These are phyloP conservation scores for Fraxinus americana DNA, from an alignment of 257 asterid genomes.

Conservation along the genomic window DNA sequence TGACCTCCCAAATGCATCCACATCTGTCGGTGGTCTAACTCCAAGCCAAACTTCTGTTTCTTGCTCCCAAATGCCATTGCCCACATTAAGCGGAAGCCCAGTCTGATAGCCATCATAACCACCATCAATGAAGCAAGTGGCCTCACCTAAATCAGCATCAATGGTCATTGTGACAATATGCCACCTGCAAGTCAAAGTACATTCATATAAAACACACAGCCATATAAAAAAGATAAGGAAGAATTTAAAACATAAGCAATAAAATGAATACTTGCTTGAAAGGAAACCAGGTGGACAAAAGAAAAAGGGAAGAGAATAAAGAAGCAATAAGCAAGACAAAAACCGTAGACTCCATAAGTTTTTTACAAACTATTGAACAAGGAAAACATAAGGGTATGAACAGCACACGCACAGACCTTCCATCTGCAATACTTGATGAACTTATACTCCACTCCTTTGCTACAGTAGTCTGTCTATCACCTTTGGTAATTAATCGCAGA, in stretches of 20 bases:
- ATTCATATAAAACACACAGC: constrained; percentile 13
- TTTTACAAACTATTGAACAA: neutral
- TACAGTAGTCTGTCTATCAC: constrained; percentile 86
- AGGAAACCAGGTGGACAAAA: constrained; percentile 1
- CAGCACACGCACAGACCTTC: constrained; percentile 60
- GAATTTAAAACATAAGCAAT: neutral
- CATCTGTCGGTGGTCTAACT: constrained; percentile 84
- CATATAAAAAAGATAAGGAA: constrained; percentile 9
- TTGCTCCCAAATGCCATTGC: constrained; percentile 84
- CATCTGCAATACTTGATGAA: constrained; percentile 92
- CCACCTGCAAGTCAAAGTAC: constrained; percentile 65
- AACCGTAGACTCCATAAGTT: neutral
- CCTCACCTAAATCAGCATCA: constrained; percentile 94
- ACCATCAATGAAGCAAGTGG: constrained; percentile 93
- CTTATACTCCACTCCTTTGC: constrained; percentile 97
- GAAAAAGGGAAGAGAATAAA: neutral
- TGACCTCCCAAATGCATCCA: constrained; percentile 98
- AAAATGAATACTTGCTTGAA: neutral
- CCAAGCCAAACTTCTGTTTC: constrained; percentile 94
- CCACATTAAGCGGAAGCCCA: constrained; percentile 79
- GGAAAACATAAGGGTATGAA: constrained; percentile 16
- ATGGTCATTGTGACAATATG: constrained; percentile 88
- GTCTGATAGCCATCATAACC: constrained; percentile 90
- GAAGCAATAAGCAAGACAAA: neutral
- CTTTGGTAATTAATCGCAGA: constrained; percentile 81